Base-by-base conservation (phyloP, 192 early-diverging fungal species). In the Lunasporangiospora selenospora region DNA sequence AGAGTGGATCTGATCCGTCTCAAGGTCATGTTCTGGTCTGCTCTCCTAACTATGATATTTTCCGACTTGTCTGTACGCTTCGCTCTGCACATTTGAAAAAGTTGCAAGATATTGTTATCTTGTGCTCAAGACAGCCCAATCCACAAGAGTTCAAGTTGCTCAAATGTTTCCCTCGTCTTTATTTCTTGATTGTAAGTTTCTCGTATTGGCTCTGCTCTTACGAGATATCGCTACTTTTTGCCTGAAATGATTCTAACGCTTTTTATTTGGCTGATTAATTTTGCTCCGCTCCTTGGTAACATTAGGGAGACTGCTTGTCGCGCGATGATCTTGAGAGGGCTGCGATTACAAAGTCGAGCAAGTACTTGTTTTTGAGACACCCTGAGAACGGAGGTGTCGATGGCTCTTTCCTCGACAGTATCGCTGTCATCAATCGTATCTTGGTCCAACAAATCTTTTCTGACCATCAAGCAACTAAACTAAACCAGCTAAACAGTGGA, bases 41-140 rank as follows among this genome's bases (percentile, higher is more conserved):
- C 24, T 73, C 69, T 18, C 69, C 69, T 27, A 73, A 73, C 42
- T 73, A 58, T 26, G 69, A 73, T 15, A 63, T 73, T 21, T 73
- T 73, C 49, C 59, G 69, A 11, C 49, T 73, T 8, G 42, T 73
- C 15, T 73, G 69, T 37, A 73, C 69, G 2, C 30, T 73, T 1
- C 45, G 69, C 34, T 73, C 69, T 4, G 58, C 60, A 0, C 69
- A 73, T 41, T 43, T 73, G 47, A 73, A 53, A 32, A 75, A 84
- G 10, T 34, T 84, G 18, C 82, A 75, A 33, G 82, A 84, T 52
- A 67, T 84, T 48, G 77, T 84, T 23, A 37, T 84, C 23, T 57
- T 84, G 15, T 73, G 77, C 40, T 27, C 61, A 11, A 47, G 61
- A 6, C 59, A 65, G 19, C 80, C 80, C 11, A 71, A 47, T 8